Evolutionary conservation across 1,284 basidiomycete genomes (phyloP).

Genomic region (Meira nashicola): DNA sequence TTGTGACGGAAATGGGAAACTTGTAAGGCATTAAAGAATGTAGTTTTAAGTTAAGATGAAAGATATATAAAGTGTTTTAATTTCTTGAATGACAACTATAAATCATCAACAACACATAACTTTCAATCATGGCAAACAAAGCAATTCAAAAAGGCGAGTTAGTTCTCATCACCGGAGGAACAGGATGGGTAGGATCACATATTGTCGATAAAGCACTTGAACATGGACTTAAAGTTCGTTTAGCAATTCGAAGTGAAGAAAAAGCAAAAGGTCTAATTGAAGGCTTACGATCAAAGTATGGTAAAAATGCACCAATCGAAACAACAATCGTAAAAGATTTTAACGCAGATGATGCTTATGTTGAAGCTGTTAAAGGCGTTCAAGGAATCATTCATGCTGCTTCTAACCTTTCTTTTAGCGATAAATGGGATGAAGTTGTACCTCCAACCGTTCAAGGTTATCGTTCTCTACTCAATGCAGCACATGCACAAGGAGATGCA

Average conservation of each 20-base stretch:
- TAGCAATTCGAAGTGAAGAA: background rate
- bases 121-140: background rate
- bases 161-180: background rate
- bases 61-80: too few relatives aligned
- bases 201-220: background rate
- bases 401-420: background rate
- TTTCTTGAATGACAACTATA: too few relatives aligned
- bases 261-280: constrained; percentile 1
- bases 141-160: constrained; percentile 1
- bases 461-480: background rate
- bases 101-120: too few relatives aligned
- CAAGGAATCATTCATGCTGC: constrained; percentile 6
- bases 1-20: too few relatives aligned
- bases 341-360: background rate
- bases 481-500: background rate
- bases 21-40: too few relatives aligned
- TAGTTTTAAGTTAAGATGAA: too few relatives aligned
- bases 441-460: background rate
- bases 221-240: background rate
- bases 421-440: background rate
- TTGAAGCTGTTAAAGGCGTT: constrained; percentile 6
- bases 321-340: background rate
- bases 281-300: background rate
- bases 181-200: background rate
- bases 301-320: background rate